These are phyloP conservation scores for Scutellaria barbata DNA, from an alignment of 257 asterid species.

Conservation along the genomic window DNA sequence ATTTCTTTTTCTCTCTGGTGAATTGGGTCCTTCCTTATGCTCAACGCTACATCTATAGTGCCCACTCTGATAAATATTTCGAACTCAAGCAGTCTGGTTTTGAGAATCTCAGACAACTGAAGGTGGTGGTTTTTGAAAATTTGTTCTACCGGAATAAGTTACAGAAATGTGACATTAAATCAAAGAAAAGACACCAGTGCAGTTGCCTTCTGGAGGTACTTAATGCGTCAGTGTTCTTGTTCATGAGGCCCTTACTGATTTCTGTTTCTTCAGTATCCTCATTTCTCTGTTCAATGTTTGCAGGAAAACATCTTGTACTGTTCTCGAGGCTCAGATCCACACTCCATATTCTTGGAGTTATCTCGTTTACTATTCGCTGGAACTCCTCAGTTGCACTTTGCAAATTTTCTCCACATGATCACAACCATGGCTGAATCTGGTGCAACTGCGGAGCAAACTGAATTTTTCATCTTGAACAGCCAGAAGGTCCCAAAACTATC, in stretches of 20 bases:
- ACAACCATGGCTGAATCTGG: slow-evolving; percentile 85
- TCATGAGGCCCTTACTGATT: neutral
- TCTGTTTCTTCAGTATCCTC: slow-evolving; percentile 6
- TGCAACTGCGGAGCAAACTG: slow-evolving; percentile 79
- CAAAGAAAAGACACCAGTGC: slow-evolving; percentile 67
- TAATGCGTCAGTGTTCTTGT: slow-evolving; percentile 3
- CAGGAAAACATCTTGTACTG: slow-evolving; percentile 78
- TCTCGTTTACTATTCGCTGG: slow-evolving; percentile 66
- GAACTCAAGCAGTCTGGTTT: slow-evolving; percentile 66
- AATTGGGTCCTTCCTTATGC: slow-evolving; percentile 97
- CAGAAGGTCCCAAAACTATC: slow-evolving; percentile 83
- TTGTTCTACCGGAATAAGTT: slow-evolving; percentile 76
- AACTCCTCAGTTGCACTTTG: slow-evolving; percentile 71
- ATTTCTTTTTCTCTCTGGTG: slow-evolving; percentile 60
- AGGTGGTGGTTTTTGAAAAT: slow-evolving; percentile 68
- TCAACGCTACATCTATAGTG: slow-evolving; percentile 73
- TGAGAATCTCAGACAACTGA: slow-evolving; percentile 54
- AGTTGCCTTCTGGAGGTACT: slow-evolving; percentile 85
- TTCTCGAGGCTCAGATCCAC: slow-evolving; percentile 67
- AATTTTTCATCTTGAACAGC: slow-evolving; percentile 74
- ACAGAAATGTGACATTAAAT: slow-evolving; percentile 48
- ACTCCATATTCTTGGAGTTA: slow-evolving; percentile 73
- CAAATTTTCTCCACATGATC: slow-evolving; percentile 93
- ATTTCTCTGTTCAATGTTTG: slow-evolving; percentile 21
- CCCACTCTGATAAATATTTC: slow-evolving; percentile 59